Evolutionary conservation across 1,284 basidiomycete species (phyloP).

Genomic region (Ustilago crameri): DNA sequence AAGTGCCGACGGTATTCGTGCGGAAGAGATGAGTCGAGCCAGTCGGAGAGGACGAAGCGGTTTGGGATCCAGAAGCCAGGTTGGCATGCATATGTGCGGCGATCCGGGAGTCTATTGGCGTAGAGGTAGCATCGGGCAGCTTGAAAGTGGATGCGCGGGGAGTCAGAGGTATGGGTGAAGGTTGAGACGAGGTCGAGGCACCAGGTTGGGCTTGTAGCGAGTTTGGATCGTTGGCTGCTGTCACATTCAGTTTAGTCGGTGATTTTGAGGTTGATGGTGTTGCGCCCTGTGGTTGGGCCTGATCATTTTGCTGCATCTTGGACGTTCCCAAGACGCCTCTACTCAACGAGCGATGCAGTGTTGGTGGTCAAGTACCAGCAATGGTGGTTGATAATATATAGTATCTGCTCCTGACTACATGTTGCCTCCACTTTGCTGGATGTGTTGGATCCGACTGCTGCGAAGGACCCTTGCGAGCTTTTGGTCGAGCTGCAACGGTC

Average conservation of each 20-base stretch:
- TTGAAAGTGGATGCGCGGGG: constrained; percentile 27
- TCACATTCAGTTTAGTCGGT: constrained; percentile 28
- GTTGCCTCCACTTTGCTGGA: no score
- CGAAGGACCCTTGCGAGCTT: no score
- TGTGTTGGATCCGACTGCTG: no score
- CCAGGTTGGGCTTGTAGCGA: constrained; percentile 2
- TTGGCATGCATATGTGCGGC: not conserved
- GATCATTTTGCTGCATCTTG: not conserved
- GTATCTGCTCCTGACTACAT: no score
- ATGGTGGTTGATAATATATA: no score
- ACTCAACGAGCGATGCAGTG: no score
- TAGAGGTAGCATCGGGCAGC: constrained; percentile 16
- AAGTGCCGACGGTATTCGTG: constrained; percentile 11
- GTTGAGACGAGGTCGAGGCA: constrained; percentile 12
- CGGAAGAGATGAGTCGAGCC: constrained; percentile 24
- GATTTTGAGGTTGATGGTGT: not conserved
- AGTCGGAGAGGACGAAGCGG: constrained; percentile 28
- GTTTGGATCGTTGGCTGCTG: constrained; percentile 6
- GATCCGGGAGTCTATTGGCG: constrained; percentile 4
- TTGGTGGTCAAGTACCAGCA: no score
- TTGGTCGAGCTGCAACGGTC: no score
- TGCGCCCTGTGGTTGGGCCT: not conserved
- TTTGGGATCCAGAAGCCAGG: constrained; percentile 20
- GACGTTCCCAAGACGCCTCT: no score
- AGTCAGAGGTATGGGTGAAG: constrained; percentile 25